Evolutionary conservation across 2,329 filamentous ascomycete species (phyloP).

Genomic region (Arthroderma sp.): DNA sequence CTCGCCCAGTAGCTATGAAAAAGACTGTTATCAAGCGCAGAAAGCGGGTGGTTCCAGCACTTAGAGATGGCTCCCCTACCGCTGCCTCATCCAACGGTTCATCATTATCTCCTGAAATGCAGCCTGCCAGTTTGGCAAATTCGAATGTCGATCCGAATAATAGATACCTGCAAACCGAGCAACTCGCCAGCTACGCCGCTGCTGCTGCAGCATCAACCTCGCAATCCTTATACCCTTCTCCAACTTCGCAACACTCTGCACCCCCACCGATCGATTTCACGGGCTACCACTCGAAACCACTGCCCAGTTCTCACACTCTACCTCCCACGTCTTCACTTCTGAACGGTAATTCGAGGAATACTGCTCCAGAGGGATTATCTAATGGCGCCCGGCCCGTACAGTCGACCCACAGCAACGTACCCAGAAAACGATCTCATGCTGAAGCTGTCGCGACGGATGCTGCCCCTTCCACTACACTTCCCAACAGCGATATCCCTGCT

Average conservation of each 20-base stretch:
- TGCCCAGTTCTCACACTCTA: slow-evolving; percentile 20
- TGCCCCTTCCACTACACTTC: slow-evolving; percentile 9
- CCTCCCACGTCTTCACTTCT: slow-evolving; percentile 13
- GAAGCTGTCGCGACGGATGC: slow-evolving; percentile 20
- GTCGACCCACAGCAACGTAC: slow-evolving; percentile 15
- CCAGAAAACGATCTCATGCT: slow-evolving; percentile 25
- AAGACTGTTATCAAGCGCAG: slow-evolving; percentile 92
- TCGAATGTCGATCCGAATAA: slow-evolving; percentile 21
- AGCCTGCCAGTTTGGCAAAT: slow-evolving; percentile 19
- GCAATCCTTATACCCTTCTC: slow-evolving; percentile 3
- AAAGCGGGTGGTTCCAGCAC: slow-evolving; percentile 82
- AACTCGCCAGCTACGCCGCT: slow-evolving; percentile 12
- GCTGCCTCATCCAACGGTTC: slow-evolving; percentile 30
- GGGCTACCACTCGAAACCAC: slow-evolving; percentile 25
- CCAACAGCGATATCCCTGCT: slow-evolving; percentile 19
- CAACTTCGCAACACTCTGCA: slow-evolving; percentile 20
- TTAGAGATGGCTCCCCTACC: slow-evolving; percentile 35
- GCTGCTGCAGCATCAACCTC: not conserved
- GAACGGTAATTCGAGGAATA: not conserved
- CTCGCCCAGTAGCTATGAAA: slow-evolving; percentile 96
- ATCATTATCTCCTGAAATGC: slow-evolving; percentile 31
- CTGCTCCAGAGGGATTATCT: not conserved
- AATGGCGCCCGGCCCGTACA: slow-evolving; percentile 3
- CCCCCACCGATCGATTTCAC: slow-evolving; percentile 40
- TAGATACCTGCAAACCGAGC: slow-evolving; percentile 18